These are phyloP conservation scores for Tirmania nivea DNA, from an alignment of 495 filamentous ascomycete species.

Conservation along the genomic window DNA sequence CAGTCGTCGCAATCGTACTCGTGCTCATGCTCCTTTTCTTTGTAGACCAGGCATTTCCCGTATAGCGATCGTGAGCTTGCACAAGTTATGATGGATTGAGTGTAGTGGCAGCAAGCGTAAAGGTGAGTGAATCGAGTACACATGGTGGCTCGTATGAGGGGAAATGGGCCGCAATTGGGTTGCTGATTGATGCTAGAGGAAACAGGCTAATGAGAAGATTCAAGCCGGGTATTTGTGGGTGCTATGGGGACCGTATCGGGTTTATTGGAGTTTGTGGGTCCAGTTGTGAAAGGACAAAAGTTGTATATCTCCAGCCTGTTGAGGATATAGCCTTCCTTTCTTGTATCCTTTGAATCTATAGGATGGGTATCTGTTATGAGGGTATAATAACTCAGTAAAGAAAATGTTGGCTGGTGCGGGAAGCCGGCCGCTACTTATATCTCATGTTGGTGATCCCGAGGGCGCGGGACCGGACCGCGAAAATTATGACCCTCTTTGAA, in stretches of 20 bases:
- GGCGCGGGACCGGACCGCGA: neutral
- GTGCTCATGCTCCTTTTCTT: slow-evolving; percentile 18
- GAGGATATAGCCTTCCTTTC: no score
- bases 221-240: neutral
- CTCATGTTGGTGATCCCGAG: neutral
- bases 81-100: slow-evolving; percentile 15
- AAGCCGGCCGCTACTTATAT: neutral
- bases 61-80: slow-evolving; percentile 18
- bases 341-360: neutral
- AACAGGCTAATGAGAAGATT: neutral
- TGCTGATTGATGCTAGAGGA: neutral
- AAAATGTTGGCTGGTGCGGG: neutral
- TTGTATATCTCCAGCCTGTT: no score
- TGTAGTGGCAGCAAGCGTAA: slow-evolving; percentile 18
- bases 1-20: slow-evolving; percentile 19
- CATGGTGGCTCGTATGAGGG: slow-evolving; percentile 7
- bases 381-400: neutral
- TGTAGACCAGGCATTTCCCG: slow-evolving; percentile 18
- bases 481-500: neutral
- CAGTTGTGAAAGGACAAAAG: no score
- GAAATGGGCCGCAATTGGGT: neutral
- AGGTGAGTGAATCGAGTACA: slow-evolving; percentile 20
- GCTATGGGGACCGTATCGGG: neutral
- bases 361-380: neutral
- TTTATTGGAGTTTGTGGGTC: neutral